Evolutionary conservation across 768 basidiomycete species (phyloP).

Genomic region (Coprinopsis marcescibilis): DNA sequence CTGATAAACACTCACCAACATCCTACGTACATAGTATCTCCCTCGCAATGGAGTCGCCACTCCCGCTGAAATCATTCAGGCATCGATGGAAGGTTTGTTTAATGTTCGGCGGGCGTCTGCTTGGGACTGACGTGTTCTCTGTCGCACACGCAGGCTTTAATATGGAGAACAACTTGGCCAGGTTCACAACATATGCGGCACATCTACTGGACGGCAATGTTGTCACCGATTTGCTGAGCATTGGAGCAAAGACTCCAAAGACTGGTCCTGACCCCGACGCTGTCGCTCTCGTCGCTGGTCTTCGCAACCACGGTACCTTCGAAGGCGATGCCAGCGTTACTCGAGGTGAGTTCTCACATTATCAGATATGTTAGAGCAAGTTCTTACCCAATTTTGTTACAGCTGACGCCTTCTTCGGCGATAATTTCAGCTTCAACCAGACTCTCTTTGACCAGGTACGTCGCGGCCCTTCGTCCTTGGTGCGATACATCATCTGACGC

Average conservation of each 20-base stretch:
- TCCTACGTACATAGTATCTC: constrained; percentile 11
- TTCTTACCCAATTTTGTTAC: neutral
- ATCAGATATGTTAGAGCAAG: neutral
- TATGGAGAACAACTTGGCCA: constrained; percentile 14
- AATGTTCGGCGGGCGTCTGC: neutral
- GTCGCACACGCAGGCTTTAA: constrained; percentile 13
- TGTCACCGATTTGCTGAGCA: constrained; percentile 15
- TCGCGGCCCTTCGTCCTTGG: too few relatives aligned
- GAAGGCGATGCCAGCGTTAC: constrained; percentile 15
- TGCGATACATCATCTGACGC: too few relatives aligned
- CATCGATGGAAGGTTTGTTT: constrained; percentile 13
- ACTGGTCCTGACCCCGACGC: constrained; percentile 15
- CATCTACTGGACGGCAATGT: constrained; percentile 16
- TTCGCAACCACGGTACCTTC: constrained; percentile 17
- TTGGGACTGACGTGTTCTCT: constrained; percentile 3
- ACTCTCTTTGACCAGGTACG: constrained; percentile 17
- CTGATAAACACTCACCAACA: too few relatives aligned
- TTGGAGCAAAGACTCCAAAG: constrained; percentile 14
- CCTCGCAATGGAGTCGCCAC: constrained; percentile 14
- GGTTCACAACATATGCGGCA: constrained; percentile 14
- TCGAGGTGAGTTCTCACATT: constrained; percentile 6
- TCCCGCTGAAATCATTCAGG: constrained; percentile 13
- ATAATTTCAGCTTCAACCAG: constrained; percentile 19
- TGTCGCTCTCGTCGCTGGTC: constrained; percentile 17
- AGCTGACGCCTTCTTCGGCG: constrained; percentile 14